Conservation (phyloP, 1,139 yeast species). For the Pichia inconspicua region DNA sequence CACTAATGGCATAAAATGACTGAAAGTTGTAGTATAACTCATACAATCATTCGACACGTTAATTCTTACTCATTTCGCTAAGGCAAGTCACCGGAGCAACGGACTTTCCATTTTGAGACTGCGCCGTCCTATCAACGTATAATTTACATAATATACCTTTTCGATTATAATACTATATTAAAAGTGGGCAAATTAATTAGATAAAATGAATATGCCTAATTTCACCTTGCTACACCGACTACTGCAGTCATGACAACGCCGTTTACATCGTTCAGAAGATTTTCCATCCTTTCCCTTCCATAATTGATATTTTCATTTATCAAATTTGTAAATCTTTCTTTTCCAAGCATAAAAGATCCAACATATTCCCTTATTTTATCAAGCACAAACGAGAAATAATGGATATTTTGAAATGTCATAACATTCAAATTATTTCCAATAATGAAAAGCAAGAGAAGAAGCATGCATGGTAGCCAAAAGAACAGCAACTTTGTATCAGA, state of each 20-base stretch:
- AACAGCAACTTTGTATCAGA: slow-evolving; percentile 82
- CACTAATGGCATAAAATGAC: too few relatives aligned
- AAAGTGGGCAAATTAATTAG: too few relatives aligned
- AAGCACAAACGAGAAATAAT: slow-evolving; percentile 27
- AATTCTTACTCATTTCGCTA: background rate
- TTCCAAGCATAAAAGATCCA: slow-evolving; percentile 61
- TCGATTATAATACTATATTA: too few relatives aligned
- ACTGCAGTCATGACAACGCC: slow-evolving; percentile 31
- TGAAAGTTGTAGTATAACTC: too few relatives aligned
- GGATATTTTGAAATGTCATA: slow-evolving; percentile 20
- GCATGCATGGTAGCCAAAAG: slow-evolving; percentile 76
- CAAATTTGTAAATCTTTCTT: slow-evolving; percentile 48
- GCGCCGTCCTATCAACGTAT: too few relatives aligned
- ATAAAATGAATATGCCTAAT: background rate
- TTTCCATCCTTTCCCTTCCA: slow-evolving; percentile 61
- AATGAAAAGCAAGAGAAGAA: slow-evolving; percentile 46
- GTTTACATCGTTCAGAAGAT: slow-evolving; percentile 40
- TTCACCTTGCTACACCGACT: slow-evolving; percentile 16
- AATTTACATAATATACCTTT: too few relatives aligned
- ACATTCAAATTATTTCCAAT: slow-evolving; percentile 42
- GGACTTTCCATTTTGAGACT: slow-evolving; percentile 1
- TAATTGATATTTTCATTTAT: slow-evolving; percentile 55
- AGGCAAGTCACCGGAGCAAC: slow-evolving; percentile 6
- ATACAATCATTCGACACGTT: background rate
- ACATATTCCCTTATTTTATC: slow-evolving; percentile 34